These are phyloP conservation scores for Hypoxylon lenormandii DNA, from an alignment of 495 filamentous ascomycete genomes.

Conservation along the genomic window DNA sequence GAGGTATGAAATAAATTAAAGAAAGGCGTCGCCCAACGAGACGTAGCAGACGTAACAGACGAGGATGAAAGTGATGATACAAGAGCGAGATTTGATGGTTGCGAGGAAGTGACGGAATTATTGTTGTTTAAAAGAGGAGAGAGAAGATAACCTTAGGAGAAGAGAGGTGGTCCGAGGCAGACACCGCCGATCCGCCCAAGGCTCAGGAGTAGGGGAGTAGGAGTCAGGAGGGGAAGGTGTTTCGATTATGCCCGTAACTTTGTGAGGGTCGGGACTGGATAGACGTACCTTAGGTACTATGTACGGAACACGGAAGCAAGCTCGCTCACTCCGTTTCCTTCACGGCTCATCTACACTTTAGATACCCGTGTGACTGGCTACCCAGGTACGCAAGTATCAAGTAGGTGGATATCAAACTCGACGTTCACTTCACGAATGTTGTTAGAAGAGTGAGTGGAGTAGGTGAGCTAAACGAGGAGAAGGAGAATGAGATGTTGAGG, in stretches of 20 bases:
- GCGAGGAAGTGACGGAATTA: conserved; percentile 41
- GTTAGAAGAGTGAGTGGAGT: no score
- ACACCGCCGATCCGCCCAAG: conserved; percentile 40
- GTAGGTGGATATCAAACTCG: not conserved
- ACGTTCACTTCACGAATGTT: not conserved
- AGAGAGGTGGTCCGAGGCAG: conserved; percentile 38
- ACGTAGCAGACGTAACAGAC: not conserved
- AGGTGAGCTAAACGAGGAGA: no score
- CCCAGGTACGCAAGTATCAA: no score
- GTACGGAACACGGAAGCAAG: not conserved
- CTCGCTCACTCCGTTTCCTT: not conserved
- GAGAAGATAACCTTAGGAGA: conserved; percentile 16
- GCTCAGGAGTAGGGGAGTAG: conserved; percentile 12
- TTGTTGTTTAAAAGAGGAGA: conserved; percentile 17
- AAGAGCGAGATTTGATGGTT: conserved; percentile 15
- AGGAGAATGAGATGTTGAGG: not conserved
- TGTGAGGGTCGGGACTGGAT: not conserved
- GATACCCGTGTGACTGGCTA: not conserved
- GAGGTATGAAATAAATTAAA: not conserved
- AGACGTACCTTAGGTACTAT: not conserved
- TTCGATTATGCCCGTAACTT: conserved; percentile 29
- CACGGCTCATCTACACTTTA: not conserved
- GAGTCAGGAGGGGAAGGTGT: conserved; percentile 35
- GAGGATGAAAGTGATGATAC: conserved; percentile 11
- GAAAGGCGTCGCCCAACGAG: not conserved